Base-by-base conservation (phyloP, 768 basidiomycete genomes). In the Candolleomyces aberdarensis region DNA sequence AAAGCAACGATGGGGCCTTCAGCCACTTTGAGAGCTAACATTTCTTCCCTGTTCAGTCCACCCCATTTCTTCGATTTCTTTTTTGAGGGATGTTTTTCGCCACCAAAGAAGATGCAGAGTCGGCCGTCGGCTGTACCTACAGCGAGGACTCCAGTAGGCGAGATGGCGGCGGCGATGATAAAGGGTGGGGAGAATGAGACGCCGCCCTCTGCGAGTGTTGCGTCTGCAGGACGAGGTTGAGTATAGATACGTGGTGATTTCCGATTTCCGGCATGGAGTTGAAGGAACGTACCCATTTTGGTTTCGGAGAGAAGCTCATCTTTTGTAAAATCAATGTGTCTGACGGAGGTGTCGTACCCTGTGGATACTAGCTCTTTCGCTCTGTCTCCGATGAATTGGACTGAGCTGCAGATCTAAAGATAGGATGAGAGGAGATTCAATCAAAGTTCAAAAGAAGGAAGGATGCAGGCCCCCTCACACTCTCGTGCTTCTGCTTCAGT, bases 51-150 rank as follows among this genome's bases (percentile, higher is more conserved):
- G 52, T 78, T 76, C 22, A 92, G 73, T 2, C 92, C 92, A 62
- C 85, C 83, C 91, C 92, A 94, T 66, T 84, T 89, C 60, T 85
- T 82, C 40, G 76, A 76, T 61, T 82, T 85, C 73, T 85, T 87
- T 60, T 63, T 53, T 13, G 66, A 43, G 60, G 61, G 49, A 67
- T 81, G 83, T 65, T 84, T 89, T 67, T 87, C 86, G 6, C 88
- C 90, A 3, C 90, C 85, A 10, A 80, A 80, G 13, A 90, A 89
- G 26, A 92, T 65, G 78, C 85, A 85, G 5, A 93, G 67, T 43
- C 84, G 83, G 3, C 92, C 92, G 68, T 93, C 89, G 9, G 90
- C 92, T 1, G 86, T 89, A 5, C 89, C 86, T 6, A 84, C 88
- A 14, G 85, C 89, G 17, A 92, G 68, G 36, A 85, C 67, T 0